phyloP scores from a whole-genome alignment of 148 eudicot genomes.

The Chenopodium formosanum region DNA sequence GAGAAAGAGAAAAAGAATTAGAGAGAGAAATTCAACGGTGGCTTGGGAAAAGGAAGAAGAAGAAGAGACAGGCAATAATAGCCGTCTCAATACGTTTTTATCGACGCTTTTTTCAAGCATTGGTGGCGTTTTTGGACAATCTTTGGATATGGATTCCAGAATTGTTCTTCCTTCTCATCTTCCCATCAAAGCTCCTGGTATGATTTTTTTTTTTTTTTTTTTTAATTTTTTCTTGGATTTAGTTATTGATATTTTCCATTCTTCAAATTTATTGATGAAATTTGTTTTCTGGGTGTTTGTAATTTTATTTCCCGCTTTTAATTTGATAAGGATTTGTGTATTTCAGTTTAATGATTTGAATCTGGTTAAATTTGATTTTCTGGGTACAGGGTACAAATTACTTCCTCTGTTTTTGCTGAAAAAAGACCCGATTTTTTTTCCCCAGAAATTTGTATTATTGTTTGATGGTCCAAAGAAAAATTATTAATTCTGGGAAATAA shows the following conservation, averaged over 20 bases:
- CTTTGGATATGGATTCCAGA: conserved; percentile 43
- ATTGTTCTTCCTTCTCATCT: conserved; percentile 24
- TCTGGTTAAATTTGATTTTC: not conserved
- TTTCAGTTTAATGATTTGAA: not conserved
- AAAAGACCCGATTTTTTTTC: not conserved
- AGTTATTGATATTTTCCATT: not conserved
- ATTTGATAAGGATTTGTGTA: not conserved
- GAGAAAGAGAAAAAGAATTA: not conserved
- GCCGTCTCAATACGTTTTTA: conserved; percentile 61
- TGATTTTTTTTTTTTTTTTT: not conserved
- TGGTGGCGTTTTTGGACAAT: conserved; percentile 50
- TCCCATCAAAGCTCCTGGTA: conserved; percentile 32
- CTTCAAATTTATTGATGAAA: not conserved
- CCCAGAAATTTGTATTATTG: not conserved
- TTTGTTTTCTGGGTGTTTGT: not conserved
- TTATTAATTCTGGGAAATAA: no score
- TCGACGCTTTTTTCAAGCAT: conserved; percentile 50
- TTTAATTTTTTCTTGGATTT: not conserved
- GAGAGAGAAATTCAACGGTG: conserved; percentile 28
- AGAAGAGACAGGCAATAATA: conserved; percentile 42
- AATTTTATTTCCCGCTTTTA: not conserved
- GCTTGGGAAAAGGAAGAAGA: conserved; percentile 48
- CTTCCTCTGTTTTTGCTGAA: conserved; percentile 1
- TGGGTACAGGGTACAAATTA: not conserved
- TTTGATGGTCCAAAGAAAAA: no score